These are phyloP conservation scores for Neospora caninum DNA, from an alignment of 169 alveolate species.

Conservation along the genomic window DNA sequence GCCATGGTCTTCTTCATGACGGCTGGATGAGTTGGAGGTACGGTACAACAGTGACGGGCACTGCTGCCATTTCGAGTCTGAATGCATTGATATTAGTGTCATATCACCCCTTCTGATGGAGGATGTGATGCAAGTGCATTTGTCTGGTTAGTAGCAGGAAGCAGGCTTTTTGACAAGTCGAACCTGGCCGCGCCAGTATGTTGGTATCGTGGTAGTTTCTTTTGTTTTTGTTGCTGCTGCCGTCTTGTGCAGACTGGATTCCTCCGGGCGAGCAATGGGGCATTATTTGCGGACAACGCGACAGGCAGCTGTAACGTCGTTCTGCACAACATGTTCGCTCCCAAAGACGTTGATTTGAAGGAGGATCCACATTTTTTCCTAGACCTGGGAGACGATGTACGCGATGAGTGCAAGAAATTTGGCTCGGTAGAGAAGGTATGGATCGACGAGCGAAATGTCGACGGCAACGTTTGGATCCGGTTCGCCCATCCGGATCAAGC, in stretches of 20 bases:
- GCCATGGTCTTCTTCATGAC: slow-evolving; percentile 51
- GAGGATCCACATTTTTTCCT: slow-evolving; percentile 81
- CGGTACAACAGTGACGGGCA: background rate
- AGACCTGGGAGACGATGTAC: slow-evolving; percentile 89
- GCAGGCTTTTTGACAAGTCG: too few relatives aligned
- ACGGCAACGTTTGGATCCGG: slow-evolving; percentile 64
- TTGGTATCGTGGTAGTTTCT: background rate
- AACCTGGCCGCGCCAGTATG: slow-evolving; percentile 21
- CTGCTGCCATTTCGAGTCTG: background rate
- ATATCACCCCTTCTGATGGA: background rate
- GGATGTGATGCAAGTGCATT: background rate
- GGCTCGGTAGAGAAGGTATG: slow-evolving; percentile 84
- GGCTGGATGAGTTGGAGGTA: background rate
- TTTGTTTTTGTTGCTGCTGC: background rate
- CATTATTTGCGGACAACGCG: background rate
- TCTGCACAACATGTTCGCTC: slow-evolving; percentile 84
- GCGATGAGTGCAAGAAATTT: slow-evolving; percentile 87
- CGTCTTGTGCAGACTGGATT: background rate
- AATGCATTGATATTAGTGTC: background rate
- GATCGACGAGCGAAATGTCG: slow-evolving; percentile 71
- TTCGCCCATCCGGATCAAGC: slow-evolving; percentile 55
- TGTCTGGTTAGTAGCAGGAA: background rate
- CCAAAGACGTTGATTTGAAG: slow-evolving; percentile 78
- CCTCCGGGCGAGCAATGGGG: background rate
- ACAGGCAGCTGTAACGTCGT: slow-evolving; percentile 75